Base-by-base conservation (phyloP, 192 early-diverging fungal genomes). In the Linnemannia hyalina region DNA sequence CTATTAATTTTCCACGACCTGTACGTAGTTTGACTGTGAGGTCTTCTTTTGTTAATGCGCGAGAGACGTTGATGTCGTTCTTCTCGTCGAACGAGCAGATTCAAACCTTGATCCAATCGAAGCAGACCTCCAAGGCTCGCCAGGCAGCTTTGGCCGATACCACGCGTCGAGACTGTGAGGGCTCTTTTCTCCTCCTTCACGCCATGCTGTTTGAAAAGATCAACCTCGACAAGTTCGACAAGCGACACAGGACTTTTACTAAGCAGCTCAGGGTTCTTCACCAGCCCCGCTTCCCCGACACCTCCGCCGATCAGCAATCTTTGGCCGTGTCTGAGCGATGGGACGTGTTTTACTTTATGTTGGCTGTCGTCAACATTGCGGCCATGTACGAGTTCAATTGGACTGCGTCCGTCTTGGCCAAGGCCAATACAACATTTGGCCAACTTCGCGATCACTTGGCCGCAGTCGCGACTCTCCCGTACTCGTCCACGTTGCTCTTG, bases 141-240 rank as follows among this genome's bases (percentile, higher is more conserved):
- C 74, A 80, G 44, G 80, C 44, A 29, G 52, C 73, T 44, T 38
- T 69, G 11, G 72, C 60, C 32, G 71, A 55, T 36, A 74, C 75
- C 70, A 85, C 78, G 29, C 57, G 77, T 16, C 77, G 75, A 38
- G 73, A 81, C 36, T 77, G 81, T 60, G 81, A 89, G 60, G 77
- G 71, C 8, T 75, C 91, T 6, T 92, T 89, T 71, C 60, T 91
- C 29, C 80, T 89, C 26, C 81, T 93, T 6, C 92, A 93, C 46
- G 90, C 91, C 18, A 91, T 93, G 92, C 78, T 93, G 32, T 93
- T 93, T 80, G 91, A 90, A 22, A 93, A 91, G 63, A 90, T 93
- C 41, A 91, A 90, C 6, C 81, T 93, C n/a, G 92, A 93, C 49
- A 41, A 80, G 20, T 93, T 93, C 79, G 78, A 85, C 13, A 81